Evolutionary conservation across 176 grass and related monocot genomes (phyloP), one percentile per base, ranked within the genome.

Genomic region (Leersia perrieri): DNA sequence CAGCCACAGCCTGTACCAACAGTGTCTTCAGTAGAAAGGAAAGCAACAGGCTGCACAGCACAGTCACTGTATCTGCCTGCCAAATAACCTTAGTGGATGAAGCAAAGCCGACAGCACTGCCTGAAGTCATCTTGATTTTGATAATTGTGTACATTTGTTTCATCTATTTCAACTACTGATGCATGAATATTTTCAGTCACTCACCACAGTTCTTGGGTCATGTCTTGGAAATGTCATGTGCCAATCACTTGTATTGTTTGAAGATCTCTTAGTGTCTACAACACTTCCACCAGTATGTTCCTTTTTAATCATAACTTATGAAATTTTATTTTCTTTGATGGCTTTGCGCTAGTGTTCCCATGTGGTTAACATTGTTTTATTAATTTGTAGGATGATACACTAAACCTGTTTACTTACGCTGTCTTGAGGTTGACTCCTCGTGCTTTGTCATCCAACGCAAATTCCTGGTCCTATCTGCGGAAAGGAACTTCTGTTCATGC

Each of bases 241-340:
- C 80, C 88, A 98, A 73, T 95, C 86, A 14, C 68, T 98, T 53
- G 36, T 98, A 92, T 80, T 98, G 73, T 98, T 93, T 80, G 92
- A 95, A 87, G 92, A 98, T 74, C 96, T 98, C 14, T 80, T 98
- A 81, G 96, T 98, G 31, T 92, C 96, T 32, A 93, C 96, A 14
- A 98, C 90, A 31, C 79, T 98, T 27, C 78, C 92, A 47, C 90
- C 90, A 35, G 96, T 99, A 95, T 61, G 86, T n/a, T 42, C 83
- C 60, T 20, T 42, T 72, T 5, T 15, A 81, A 60, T 81, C 1
- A n/a, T 22, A 64, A 70, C 10, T 81, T 7, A 55, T 89, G 9
- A 16, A 85, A 41, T 85, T 87, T 18, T 58, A n/a, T 83, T 55
- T 86, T 26, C 10, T 26, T 65, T 70, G 62, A 65, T 32, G 58